Evolutionary conservation across 2,329 filamentous ascomycete species (phyloP).

Genomic region (Neospermospora avenae): DNA sequence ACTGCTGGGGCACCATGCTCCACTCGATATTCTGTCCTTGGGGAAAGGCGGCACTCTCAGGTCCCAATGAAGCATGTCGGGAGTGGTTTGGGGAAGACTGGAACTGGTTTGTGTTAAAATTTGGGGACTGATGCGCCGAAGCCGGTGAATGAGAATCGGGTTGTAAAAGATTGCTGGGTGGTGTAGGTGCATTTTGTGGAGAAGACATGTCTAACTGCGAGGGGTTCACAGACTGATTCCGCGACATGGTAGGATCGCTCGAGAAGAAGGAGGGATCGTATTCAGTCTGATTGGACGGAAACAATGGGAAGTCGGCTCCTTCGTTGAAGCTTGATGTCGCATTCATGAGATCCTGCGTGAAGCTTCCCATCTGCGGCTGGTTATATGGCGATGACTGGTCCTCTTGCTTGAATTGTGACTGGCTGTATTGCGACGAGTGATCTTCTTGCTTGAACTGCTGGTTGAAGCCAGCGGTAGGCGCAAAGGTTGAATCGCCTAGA

Average conservation of each 20-base stretch:
- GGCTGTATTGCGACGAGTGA: constrained; percentile 21
- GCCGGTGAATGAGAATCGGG: constrained; percentile 34
- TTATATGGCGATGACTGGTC: constrained; percentile 34
- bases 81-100: constrained; percentile 34
- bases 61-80: constrained; percentile 34
- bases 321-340: constrained; percentile 49
- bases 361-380: constrained; percentile 43
- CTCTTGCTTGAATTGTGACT: constrained; percentile 33
- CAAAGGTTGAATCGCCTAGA: constrained; percentile 27
- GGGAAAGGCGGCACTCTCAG: constrained; percentile 45
- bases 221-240: constrained; percentile 43
- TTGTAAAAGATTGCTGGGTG: constrained; percentile 32
- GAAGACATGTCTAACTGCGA: constrained; percentile 49
- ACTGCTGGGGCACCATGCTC: constrained; percentile 55
- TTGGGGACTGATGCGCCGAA: constrained; percentile 34
- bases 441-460: constrained; percentile 33
- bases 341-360: constrained; percentile 45
- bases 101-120: constrained; percentile 33
- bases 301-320: constrained; percentile 62
- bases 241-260: constrained; percentile 43
- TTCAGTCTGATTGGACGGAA: constrained; percentile 52
- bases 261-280: constrained; percentile 62
- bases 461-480: constrained; percentile 29
- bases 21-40: constrained; percentile 53
- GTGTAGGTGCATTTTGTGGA: constrained; percentile 29